These are phyloP conservation scores for Lathyrus aphaca DNA, from an alignment of 306 rosid species.

Conservation along the genomic window DNA sequence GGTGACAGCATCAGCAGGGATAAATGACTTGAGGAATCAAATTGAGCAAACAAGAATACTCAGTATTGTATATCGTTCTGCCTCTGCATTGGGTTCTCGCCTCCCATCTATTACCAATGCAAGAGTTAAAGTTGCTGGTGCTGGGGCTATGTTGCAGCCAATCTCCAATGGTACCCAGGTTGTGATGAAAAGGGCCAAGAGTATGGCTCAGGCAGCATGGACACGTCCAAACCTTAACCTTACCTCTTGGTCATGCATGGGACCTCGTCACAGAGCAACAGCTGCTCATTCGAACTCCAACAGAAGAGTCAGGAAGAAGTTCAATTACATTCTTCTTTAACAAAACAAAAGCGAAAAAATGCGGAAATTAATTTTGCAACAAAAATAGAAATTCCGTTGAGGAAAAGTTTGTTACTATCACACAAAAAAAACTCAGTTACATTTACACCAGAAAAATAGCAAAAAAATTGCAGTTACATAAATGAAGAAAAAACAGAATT, in stretches of 20 bases:
- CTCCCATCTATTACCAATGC: conserved; percentile 96
- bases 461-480: too few species aligned
- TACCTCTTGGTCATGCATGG: conserved; percentile 93
- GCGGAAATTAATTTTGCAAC: too few species aligned
- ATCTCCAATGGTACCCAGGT: conserved; percentile 97
- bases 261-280: conserved; percentile 71
- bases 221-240: conserved; percentile 68
- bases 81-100: conserved; percentile 93
- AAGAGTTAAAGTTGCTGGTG: conserved; percentile 90
- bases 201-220: conserved; percentile 99
- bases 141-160: conserved; percentile 90
- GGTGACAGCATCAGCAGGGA: conserved; percentile 99
- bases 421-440: too few species aligned
- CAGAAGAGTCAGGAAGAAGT: too few species aligned
- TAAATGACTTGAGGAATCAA: conserved; percentile 92
- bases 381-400: too few species aligned
- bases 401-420: too few species aligned
- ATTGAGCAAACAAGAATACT: conserved; percentile 91
- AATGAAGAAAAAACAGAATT: too few species aligned
- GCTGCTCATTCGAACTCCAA: conserved; percentile 46
- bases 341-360: too few species aligned
- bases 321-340: too few species aligned
- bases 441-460: too few species aligned
- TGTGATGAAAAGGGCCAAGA: conserved; percentile 90
- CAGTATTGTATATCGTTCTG: conserved; percentile 92